Evolutionary conservation across 148 eudicot genomes (phyloP), one percentile per base, ranked within the genome.

Genomic region (Spergularia marina): DNA sequence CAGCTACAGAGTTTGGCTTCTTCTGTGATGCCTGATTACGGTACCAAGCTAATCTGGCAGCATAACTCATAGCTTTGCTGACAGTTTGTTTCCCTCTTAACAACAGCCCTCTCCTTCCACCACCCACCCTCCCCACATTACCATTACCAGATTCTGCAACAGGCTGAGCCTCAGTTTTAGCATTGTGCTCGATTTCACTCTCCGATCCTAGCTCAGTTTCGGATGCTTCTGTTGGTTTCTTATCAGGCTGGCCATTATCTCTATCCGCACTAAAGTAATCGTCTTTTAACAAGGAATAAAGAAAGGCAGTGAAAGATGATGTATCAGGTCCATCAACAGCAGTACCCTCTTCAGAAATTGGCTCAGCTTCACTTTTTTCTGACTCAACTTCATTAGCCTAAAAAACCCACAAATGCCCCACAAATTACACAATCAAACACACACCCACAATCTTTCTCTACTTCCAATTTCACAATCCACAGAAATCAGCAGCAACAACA

Each of bases 291-390:
- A 95, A 74, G 21, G 97, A 89, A 76, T 80, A 85, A 3, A 95
- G 84, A 71, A 95, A 95, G 49, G 98, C 98, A 21, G 96, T 68
- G 72, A 94, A 94, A 40, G 98, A 95, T 63, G 98, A 92, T 20
- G 98, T 95, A 85, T 95, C 98, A 13, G 98, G 98, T 73, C 93
- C 98, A 5, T 83, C 88, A 51, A 70, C 83, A 66, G 87, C 79
- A 54, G 85, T 71, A 58, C 79, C 80, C 67, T 88, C 97, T 76
- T 89, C 89, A 53, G 84, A 53, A 78, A 58, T 77, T 51, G 88
- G 73, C 61, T 83, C 87, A 54, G 40, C 72, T 59, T 86, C 77
- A 76, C 79, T 80, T 54, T 51, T 70, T 53, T 82, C 82, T 55
- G 84, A 58, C 68, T 81, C 84, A 67, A 57, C 75, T 61, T 72